phyloP scores from a whole-genome alignment of 768 basidiomycete species.

The Phaeotremella fagi region DNA sequence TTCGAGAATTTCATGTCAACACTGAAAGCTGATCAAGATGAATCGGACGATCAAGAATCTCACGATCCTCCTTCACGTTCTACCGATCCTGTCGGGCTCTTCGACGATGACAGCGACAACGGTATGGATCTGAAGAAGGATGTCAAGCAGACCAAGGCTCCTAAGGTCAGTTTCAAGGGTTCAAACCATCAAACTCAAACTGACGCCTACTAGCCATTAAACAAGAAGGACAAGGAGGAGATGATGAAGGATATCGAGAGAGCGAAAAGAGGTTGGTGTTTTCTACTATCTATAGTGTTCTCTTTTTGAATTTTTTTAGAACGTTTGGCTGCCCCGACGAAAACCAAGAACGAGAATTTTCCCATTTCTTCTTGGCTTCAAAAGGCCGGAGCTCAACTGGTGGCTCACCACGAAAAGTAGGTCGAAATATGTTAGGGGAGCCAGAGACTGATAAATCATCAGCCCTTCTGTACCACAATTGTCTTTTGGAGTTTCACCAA shows the following conservation, averaged over 20 bases:
- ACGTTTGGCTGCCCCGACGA: not conserved
- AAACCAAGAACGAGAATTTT: not conserved
- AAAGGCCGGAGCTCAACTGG: not conserved
- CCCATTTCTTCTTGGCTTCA: not conserved
- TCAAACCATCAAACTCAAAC: too few relatives aligned
- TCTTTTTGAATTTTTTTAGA: not conserved
- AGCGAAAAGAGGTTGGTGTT: constrained; percentile 17
- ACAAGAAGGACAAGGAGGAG: constrained; percentile 21
- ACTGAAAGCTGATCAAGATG: not conserved
- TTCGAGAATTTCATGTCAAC: not conserved
- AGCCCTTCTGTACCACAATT: not conserved
- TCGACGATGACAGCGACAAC: not conserved
- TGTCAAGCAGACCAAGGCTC: not conserved
- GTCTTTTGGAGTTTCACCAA: not conserved
- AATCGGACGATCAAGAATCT: not conserved
- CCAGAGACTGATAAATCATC: not conserved
- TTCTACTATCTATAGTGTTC: not conserved
- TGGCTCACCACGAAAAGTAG: not conserved
- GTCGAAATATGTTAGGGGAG: not conserved
- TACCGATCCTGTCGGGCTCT: not conserved
- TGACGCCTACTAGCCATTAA: constrained; percentile 13
- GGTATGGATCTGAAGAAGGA: not conserved
- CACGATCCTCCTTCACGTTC: not conserved
- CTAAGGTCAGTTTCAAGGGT: not conserved
- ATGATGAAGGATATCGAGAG: constrained; percentile 23